Base-by-base conservation (phyloP, 2,329 filamentous ascomycete species). In the Hypoxylon sp. region DNA sequence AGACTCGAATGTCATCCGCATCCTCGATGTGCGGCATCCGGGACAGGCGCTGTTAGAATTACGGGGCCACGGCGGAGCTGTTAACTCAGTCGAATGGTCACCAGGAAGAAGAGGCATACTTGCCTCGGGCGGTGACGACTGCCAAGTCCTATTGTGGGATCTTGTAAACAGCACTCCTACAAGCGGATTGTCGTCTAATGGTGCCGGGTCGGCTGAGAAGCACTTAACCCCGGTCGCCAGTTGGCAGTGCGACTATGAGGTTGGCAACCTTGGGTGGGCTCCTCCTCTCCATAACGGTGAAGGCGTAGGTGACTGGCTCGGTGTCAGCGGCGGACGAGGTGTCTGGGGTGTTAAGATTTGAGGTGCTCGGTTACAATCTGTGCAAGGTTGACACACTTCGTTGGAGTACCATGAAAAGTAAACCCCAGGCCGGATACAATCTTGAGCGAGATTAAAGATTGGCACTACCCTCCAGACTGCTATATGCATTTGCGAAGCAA, bases 21-120 rank as follows among this genome's bases (percentile, higher is more conserved):
- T 99, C 58, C 88, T 99, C 29, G 96, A 99, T 75, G 95, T 98
- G 2, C 91, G 96, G 51, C 96, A 99, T 80, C 96, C 96, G 0
- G 96, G 96, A 5, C 96, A 97, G 79, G 96, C 96, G 2, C 86
- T 99, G 3, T 87, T 99, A 25, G 96, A 99, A 78, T 88, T 99
- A 37, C 92, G 92, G 50, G 96, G 96, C 21, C 95, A 99, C 76
- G 88, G 89, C 21, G 91, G 93, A 3, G 81, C 93, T 6, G 87
- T 99, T 61, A 98, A 97, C 80, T 96, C 92, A 74, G 91, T 98
- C 63, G 96, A 99, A 81, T 99, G 96, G 96, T 97, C 93, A 7
- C 95, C 94, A 0, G 87, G 89, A 59, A 88, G 94, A 63, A 87
- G 96, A 73, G 96, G 96, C 23, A 91, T 94, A 70, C 87, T 99